These are phyloP conservation scores for Trichoderma sp. DNA, from an alignment of 2,329 filamentous ascomycete species.

Conservation along the genomic window DNA sequence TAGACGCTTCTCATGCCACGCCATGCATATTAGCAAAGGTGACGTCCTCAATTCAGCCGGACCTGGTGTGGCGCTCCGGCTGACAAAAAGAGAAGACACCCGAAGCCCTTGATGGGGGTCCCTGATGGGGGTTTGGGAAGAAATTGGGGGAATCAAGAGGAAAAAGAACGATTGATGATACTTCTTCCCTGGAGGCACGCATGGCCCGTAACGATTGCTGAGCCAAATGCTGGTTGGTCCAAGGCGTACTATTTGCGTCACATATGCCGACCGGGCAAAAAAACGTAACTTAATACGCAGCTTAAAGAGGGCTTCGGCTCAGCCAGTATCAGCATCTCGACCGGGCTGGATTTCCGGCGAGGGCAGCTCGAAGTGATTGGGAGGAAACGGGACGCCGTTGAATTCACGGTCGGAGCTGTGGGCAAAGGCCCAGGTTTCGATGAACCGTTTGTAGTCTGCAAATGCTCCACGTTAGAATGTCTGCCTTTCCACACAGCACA, in stretches of 20 bases:
- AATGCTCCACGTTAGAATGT: neutral
- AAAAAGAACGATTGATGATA: neutral
- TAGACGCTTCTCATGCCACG: slow-evolving; percentile 16
- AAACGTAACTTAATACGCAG: neutral
- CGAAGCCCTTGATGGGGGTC: neutral
- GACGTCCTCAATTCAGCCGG: slow-evolving; percentile 10
- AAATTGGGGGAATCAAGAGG: neutral
- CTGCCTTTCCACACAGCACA: neutral
- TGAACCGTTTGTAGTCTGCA: slow-evolving; percentile 48
- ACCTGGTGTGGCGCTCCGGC: neutral
- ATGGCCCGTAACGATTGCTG: neutral
- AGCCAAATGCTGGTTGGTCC: neutral
- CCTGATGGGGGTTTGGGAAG: neutral
- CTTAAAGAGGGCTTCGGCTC: neutral
- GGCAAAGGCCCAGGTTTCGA: slow-evolving; percentile 48
- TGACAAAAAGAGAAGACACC: neutral
- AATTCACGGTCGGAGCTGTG: slow-evolving; percentile 51
- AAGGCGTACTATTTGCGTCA: neutral
- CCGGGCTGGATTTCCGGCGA: slow-evolving; percentile 47
- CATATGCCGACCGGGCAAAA: neutral
- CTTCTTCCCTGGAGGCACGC: neutral
- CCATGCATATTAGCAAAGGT: slow-evolving; percentile 9
- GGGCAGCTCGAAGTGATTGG: slow-evolving; percentile 48
- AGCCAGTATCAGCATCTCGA: slow-evolving; percentile 16
- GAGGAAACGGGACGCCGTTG: slow-evolving; percentile 47